These are phyloP conservation scores for Tephrocybe sp. DNA, from an alignment of 768 basidiomycete species.

Conservation along the genomic window DNA sequence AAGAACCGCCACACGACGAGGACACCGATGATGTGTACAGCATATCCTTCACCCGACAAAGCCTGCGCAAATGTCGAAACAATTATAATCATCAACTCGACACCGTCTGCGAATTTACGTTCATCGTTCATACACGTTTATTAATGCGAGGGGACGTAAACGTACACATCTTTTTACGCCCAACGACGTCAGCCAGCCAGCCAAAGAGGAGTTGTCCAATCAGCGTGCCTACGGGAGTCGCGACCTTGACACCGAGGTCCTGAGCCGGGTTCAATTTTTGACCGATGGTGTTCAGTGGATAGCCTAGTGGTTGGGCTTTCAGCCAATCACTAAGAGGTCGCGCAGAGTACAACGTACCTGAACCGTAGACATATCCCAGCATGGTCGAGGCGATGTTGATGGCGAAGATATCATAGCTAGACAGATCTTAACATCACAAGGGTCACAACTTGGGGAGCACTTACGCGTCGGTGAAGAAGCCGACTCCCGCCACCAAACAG, in stretches of 20 bases:
- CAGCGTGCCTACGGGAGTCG: slow-evolving; percentile 74
- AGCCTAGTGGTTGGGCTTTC: neutral
- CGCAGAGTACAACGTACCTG: slow-evolving; percentile 18
- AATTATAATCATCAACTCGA: slow-evolving; percentile 82
- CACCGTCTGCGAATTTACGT: slow-evolving; percentile 50
- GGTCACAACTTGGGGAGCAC: slow-evolving; percentile 18
- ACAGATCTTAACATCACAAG: neutral
- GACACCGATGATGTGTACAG: slow-evolving; percentile 70
- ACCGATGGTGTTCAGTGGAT: slow-evolving; percentile 20
- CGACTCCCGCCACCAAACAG: slow-evolving; percentile 70
- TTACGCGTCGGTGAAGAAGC: slow-evolving; percentile 89
- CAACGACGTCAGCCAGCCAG: slow-evolving; percentile 75
- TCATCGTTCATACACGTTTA: too few relatives aligned
- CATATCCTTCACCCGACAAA: slow-evolving; percentile 64
- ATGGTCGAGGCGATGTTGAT: slow-evolving; percentile 85
- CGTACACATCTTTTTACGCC: slow-evolving; percentile 81
- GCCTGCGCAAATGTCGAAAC: slow-evolving; percentile 79
- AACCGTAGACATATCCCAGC: slow-evolving; percentile 80
- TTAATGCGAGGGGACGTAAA: slow-evolving; percentile 12
- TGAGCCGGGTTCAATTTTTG: slow-evolving; percentile 56
- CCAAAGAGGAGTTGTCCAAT: slow-evolving; percentile 78
- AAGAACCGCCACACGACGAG: slow-evolving; percentile 85
- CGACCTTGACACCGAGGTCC: slow-evolving; percentile 76
- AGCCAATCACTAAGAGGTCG: neutral
- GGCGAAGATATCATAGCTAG: slow-evolving; percentile 82